Evolutionary conservation across 306 rosid genomes (phyloP).

Genomic region (Ziziphus jujuba): DNA sequence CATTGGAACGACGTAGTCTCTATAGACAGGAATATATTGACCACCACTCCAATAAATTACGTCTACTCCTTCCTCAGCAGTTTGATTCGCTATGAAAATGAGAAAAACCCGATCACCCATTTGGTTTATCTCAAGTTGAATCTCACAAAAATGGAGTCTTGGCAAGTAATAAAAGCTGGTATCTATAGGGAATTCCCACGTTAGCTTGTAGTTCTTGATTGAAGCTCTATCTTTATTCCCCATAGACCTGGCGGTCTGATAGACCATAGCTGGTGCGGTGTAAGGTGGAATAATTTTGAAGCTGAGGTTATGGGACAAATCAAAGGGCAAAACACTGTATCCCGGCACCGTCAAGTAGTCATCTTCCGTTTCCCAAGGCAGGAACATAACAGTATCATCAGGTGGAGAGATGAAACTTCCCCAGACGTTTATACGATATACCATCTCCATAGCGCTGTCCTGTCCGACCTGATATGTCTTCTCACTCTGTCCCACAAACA

Average conservation of each 20-base stretch:
- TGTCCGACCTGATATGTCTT: background rate
- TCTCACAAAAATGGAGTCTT: conserved; percentile 31
- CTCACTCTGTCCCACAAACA: background rate
- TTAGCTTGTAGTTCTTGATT: conserved; percentile 17
- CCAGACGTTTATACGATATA: conserved; percentile 14
- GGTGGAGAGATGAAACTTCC: background rate
- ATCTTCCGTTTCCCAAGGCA: background rate
- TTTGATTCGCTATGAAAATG: conserved; percentile 22
- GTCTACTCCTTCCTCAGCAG: conserved; percentile 41
- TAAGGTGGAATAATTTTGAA: background rate
- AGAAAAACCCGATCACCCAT: conserved; percentile 1
- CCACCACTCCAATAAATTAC: conserved; percentile 13
- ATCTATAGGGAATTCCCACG: conserved; percentile 33
- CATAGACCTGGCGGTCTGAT: conserved; percentile 5
- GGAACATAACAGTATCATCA: conserved; percentile 1
- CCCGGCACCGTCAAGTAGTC: background rate
- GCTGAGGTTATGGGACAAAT: background rate
- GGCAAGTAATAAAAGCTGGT: conserved; percentile 20
- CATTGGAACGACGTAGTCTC: conserved; percentile 19
- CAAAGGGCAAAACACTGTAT: background rate
- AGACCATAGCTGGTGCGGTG: conserved; percentile 4
- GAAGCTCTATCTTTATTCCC: background rate
- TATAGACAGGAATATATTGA: background rate
- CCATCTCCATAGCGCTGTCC: conserved; percentile 19
- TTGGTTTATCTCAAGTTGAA: background rate